Base-by-base conservation (phyloP, 768 basidiomycete genomes). In the Cyclocybe aegerita region DNA sequence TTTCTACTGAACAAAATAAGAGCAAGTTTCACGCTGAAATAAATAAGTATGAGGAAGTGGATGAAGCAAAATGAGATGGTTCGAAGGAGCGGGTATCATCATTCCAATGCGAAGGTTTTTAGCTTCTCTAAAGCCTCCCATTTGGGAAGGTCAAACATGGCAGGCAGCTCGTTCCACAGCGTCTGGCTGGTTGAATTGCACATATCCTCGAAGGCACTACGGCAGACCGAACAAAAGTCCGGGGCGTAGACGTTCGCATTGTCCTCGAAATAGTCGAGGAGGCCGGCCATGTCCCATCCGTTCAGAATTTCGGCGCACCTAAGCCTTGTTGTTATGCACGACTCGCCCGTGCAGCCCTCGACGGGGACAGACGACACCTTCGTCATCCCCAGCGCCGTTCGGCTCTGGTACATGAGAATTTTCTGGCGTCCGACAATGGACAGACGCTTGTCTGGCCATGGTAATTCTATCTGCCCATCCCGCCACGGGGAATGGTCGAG, bases 401-500 rank as follows among this genome's bases (percentile, higher is more conserved):
- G 48, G 30, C 52, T 58, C 44, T 68, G 67, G 3, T 51, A 15
- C 46, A 55, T 49, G 36, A 67, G 46, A 36, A 68, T 53, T 12
- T 58, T 57, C 53, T 66, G 60, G 12, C 66, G 59, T 12, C 65
- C 66, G 34, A 64, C 49, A 50, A 68, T 55, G 41, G 59, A 64
- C 56, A 60, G 58, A 17, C 61, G 60, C 48, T 66, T 64, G 50
- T 70, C 68, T 6, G 49, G 47, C 60, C 59, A 61, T 3, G 40
- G 23, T 16, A 70, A 49, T n/a, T 46, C 43, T 42, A 70, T 52
- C 40, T 55, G 48, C 38, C 58, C 56, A n/a, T 54, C 62, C 12
- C 48, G 47, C 65, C 69, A 73, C 2, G 54, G 46, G 7, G 66
- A 62, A 23, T 65, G 59, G 42, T 73, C 70, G n/a, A 73, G 60